Percentiles rank a stretch among this genome's conserved stretches.
phyloP scores from a whole-genome alignment of 176 grass and related monocot genomes.

The Guadua angustifolia region DNA sequence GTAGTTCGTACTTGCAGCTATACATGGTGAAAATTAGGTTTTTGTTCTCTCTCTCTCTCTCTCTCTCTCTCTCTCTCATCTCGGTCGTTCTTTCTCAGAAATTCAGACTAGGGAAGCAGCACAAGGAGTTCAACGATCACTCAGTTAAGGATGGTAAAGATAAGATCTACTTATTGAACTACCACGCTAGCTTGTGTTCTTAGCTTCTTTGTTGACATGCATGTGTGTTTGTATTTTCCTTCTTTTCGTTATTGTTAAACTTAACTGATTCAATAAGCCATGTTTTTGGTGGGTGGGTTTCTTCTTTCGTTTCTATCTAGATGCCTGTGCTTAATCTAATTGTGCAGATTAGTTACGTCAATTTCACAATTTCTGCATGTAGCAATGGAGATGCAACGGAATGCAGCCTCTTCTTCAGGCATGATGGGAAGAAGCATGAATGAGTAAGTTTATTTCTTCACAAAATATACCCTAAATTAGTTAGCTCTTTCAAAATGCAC shows the following conservation, averaged over 20 bases:
- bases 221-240: not conserved
- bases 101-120: constrained; percentile 97
- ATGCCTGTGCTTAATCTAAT: constrained; percentile 6
- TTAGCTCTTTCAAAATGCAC: not conserved
- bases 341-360: not conserved
- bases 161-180: not conserved
- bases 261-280: not conserved
- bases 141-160: constrained; percentile 73
- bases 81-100: constrained; percentile 53
- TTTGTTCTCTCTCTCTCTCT: constrained; percentile 1
- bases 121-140: constrained; percentile 89
- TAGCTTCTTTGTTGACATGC: not conserved
- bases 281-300: not conserved
- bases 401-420: constrained; percentile 74
- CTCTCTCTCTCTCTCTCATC: not conserved
- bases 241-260: not conserved
- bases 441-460: constrained; percentile 60
- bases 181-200: not conserved
- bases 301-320: not conserved
- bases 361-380: constrained; percentile 4
- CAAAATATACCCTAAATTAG: not conserved
- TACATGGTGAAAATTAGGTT: constrained; percentile 35
- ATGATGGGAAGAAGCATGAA: constrained; percentile 85
- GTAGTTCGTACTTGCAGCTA: constrained; percentile 12
- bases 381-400: constrained; percentile 73